These are phyloP conservation scores for Boletus reticulatus DNA, from an alignment of 768 basidiomycete species.

Conservation along the genomic window DNA sequence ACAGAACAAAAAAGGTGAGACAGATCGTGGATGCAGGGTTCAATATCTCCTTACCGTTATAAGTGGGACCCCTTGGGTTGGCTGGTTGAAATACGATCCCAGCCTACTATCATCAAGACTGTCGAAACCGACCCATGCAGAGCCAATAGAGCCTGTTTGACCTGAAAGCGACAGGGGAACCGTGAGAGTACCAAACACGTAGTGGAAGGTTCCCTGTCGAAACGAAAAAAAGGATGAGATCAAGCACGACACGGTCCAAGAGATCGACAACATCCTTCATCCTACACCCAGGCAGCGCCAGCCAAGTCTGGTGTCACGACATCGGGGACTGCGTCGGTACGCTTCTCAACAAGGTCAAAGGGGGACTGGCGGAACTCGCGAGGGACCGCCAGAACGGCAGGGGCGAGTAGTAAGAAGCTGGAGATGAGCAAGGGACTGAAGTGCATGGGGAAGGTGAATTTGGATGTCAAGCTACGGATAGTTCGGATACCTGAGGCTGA, in stretches of 20 bases:
- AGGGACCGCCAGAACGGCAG: neutral
- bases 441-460: too few relatives aligned
- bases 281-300: neutral
- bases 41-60: too few relatives aligned
- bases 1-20: too few relatives aligned
- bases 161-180: neutral
- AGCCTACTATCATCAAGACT: too few relatives aligned
- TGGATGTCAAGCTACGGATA: too few relatives aligned
- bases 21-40: too few relatives aligned
- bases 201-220: slow-evolving; percentile 4
- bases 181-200: neutral
- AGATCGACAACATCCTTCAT: neutral
- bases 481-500: too few relatives aligned
- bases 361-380: neutral
- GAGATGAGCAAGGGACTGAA: too few relatives aligned
- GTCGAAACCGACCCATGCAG: slow-evolving; percentile 8
- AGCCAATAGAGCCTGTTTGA: neutral
- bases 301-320: neutral
- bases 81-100: too few relatives aligned
- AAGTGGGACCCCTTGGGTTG: too few relatives aligned
- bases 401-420: too few relatives aligned
- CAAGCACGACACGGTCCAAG: neutral
- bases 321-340: neutral
- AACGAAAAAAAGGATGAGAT: neutral
- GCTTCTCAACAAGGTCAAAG: neutral